Percentiles rank a stretch among this genome's conserved stretches.
These are phyloP conservation scores for Schizosaccharomyces lindneri DNA, from an alignment of 805 yeast genomes.

Conservation along the genomic window DNA sequence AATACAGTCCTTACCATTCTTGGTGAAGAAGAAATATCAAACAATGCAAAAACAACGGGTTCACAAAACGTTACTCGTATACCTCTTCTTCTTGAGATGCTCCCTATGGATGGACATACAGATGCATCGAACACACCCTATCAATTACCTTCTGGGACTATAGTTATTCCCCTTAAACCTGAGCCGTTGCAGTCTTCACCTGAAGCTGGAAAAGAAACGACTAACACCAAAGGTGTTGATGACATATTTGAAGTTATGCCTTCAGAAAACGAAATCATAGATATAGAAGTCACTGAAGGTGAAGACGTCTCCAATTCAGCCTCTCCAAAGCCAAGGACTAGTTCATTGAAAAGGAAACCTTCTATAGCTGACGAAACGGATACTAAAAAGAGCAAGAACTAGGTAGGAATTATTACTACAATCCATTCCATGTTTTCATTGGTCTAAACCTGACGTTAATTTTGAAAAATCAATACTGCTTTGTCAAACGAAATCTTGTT, in stretches of 20 bases:
- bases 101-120: neutral
- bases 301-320: no score
- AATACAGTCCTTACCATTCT: neutral
- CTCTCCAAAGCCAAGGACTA: no score
- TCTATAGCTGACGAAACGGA: no score
- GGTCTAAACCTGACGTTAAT: no score
- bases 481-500: neutral
- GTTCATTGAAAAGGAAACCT: no score
- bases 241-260: neutral
- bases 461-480: no score
- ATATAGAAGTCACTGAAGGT: no score
- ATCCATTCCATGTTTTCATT: no score
- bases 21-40: neutral
- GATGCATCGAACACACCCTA: neutral
- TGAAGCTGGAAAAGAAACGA: neutral
- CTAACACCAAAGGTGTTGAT: neutral
- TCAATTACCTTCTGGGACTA: neutral
- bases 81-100: neutral
- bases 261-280: no score
- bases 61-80: neutral
- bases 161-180: neutral
- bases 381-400: no score
- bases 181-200: neutral
- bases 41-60: neutral
- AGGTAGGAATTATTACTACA: no score